A percentile compares a stretch with the other conserved stretches of the same genome.
These are phyloP conservation scores for Aspergillus sergii DNA, from an alignment of 2,329 filamentous ascomycete genomes.

Conservation along the genomic window DNA sequence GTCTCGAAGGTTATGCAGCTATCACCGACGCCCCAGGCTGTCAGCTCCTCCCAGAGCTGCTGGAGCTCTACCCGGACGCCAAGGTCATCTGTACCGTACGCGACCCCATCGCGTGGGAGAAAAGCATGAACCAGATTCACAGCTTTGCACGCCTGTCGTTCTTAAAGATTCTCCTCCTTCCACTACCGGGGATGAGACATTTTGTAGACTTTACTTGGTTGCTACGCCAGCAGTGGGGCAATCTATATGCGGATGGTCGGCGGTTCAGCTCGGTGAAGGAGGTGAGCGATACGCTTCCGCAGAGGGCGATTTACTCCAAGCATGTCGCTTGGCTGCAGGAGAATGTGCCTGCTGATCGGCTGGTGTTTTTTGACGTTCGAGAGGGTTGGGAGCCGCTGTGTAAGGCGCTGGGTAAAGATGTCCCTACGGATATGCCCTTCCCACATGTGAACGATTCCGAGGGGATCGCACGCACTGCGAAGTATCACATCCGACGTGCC, in stretches of 20 bases:
- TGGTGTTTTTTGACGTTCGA: constrained; percentile 41
- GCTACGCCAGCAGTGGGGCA: constrained; percentile 23
- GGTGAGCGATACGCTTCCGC: constrained; percentile 16
- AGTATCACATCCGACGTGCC: constrained; percentile 29
- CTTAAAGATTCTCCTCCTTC: constrained; percentile 23
- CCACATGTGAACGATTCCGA: constrained; percentile 41
- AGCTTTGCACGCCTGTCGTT: constrained; percentile 22
- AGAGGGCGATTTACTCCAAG: neutral
- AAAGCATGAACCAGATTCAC: constrained; percentile 24
- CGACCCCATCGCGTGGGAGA: constrained; percentile 25
- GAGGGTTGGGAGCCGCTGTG: constrained; percentile 54
- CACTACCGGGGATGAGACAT: constrained; percentile 28
- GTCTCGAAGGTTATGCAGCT: constrained; percentile 48
- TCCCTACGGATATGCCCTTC: constrained; percentile 39
- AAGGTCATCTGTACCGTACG: constrained; percentile 48
- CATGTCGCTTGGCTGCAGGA: constrained; percentile 30
- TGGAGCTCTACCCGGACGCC: constrained; percentile 54
- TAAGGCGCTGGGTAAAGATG: constrained; percentile 42
- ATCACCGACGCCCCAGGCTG: constrained; percentile 49
- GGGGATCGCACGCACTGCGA: constrained; percentile 21
- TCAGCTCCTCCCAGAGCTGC: constrained; percentile 48
- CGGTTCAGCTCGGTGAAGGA: neutral
- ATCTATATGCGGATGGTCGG: constrained; percentile 19
- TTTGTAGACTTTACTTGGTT: constrained; percentile 24
- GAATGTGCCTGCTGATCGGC: constrained; percentile 31